These are phyloP conservation scores for Pythium folliculosum DNA, from an alignment of 352 stramenopile species.

Conservation along the genomic window DNA sequence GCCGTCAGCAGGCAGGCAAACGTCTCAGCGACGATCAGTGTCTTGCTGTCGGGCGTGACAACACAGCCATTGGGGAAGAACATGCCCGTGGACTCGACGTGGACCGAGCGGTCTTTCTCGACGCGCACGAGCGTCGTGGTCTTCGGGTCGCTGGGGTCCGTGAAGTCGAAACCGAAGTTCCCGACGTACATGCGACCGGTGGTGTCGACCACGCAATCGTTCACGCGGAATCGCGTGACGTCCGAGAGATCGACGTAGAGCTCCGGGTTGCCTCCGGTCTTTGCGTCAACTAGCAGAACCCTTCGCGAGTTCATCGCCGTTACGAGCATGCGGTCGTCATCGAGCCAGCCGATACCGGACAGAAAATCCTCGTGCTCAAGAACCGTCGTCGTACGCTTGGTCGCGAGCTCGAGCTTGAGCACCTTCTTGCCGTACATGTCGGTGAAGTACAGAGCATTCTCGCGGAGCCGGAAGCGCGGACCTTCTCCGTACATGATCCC, in stretches of 20 bases:
- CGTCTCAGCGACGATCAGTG: conserved; percentile 71
- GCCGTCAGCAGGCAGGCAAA: conserved; percentile 54
- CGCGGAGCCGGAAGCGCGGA: conserved; percentile 52
- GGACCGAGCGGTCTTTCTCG: conserved; percentile 40
- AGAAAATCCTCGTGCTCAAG: conserved; percentile 55
- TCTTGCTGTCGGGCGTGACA: conserved; percentile 72
- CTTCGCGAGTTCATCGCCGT: conserved; percentile 50
- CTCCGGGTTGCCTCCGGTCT: conserved; percentile 25
- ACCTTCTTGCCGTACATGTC: conserved; percentile 70
- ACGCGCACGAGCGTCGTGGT: conserved; percentile 64
- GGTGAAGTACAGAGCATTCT: conserved; percentile 59
- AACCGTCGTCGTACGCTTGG: conserved; percentile 39
- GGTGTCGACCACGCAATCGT: conserved; percentile 61
- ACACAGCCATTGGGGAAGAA: conserved; percentile 74
- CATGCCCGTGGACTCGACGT: conserved; percentile 55
- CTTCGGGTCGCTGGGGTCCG: conserved; percentile 32
- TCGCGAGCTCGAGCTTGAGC: conserved; percentile 52
- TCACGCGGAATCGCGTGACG: conserved; percentile 51
- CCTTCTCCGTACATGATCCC: conserved; percentile 61
- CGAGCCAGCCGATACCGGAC: conserved; percentile 64
- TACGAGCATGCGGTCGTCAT: conserved; percentile 59
- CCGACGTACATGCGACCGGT: conserved; percentile 55
- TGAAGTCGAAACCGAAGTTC: conserved; percentile 67
- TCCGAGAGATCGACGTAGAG: conserved; percentile 54
- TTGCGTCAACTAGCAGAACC: conserved; percentile 47